These are phyloP conservation scores for Podaxis sp. DNA, from an alignment of 768 basidiomycete genomes.

Conservation along the genomic window DNA sequence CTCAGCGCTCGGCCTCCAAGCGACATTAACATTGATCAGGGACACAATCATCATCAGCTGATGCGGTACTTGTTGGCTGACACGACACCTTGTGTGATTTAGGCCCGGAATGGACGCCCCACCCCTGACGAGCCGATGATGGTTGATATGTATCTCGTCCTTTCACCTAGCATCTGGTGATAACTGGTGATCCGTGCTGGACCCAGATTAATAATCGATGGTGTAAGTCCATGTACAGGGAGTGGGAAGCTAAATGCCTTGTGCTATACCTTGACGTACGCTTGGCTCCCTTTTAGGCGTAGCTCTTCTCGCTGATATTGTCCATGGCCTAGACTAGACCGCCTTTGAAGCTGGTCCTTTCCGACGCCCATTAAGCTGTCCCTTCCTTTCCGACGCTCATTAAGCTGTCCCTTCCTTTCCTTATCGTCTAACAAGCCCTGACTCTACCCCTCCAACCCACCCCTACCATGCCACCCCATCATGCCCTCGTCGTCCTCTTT, in stretches of 20 bases:
- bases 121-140: too few relatives aligned
- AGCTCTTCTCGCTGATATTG: not conserved
- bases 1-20: too few relatives aligned
- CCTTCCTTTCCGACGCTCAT: not conserved
- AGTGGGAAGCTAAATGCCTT: not conserved
- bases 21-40: too few relatives aligned
- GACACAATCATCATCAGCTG: too few relatives aligned
- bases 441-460: not conserved
- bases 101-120: too few relatives aligned
- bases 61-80: too few relatives aligned
- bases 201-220: too few relatives aligned
- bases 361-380: not conserved
- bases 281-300: not conserved
- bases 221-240: not conserved
- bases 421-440: not conserved
- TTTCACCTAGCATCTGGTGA: too few relatives aligned
- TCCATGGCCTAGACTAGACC: not conserved
- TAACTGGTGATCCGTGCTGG: too few relatives aligned
- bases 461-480: not conserved
- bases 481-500: constrained; percentile 12
- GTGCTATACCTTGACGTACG: not conserved
- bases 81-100: too few relatives aligned
- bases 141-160: too few relatives aligned
- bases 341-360: not conserved
- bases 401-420: not conserved